phyloP scores from a whole-genome alignment of 2,329 filamentous ascomycete genomes.

The Aaosphaeria arxii region DNA sequence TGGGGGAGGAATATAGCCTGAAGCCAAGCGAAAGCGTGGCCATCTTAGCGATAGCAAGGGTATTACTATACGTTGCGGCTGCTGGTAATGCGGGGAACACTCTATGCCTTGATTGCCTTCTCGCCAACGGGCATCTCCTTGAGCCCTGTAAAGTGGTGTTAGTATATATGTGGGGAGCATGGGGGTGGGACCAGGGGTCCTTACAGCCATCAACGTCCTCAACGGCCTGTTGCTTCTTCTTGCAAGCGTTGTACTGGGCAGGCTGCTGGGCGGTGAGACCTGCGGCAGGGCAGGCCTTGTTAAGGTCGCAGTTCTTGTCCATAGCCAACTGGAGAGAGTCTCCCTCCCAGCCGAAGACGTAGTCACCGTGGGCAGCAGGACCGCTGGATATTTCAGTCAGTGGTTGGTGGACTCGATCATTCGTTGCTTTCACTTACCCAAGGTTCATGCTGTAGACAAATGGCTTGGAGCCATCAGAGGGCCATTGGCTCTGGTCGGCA shows the following conservation, averaged over 20 bases:
- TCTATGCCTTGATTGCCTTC: constrained; percentile 23
- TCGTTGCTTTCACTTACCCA: constrained; percentile 14
- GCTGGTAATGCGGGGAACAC: neutral
- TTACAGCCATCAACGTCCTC: constrained; percentile 32
- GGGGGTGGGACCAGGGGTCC: constrained; percentile 2
- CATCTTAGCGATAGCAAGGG: too few relatives aligned
- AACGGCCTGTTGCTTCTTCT: constrained; percentile 30
- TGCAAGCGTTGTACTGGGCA: constrained; percentile 27
- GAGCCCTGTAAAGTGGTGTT: constrained; percentile 20
- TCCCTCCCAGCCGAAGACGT: constrained; percentile 45
- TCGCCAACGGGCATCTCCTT: constrained; percentile 23
- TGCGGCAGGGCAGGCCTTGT: constrained; percentile 27
- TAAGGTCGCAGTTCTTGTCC: constrained; percentile 40
- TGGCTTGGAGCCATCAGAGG: constrained; percentile 29
- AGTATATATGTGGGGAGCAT: constrained; percentile 4
- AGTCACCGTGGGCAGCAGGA: constrained; percentile 35
- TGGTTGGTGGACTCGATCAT: too few relatives aligned
- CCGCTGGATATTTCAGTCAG: constrained; percentile 11
- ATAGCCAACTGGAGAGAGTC: constrained; percentile 42
- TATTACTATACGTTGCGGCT: too few relatives aligned
- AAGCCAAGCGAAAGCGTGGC: too few relatives aligned
- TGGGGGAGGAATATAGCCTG: too few relatives aligned
- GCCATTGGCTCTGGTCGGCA: constrained; percentile 27
- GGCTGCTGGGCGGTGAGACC: constrained; percentile 26
- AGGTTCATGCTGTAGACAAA: constrained; percentile 35